Evolutionary conservation across 2,329 filamentous ascomycete genomes (phyloP), one percentile per base, ranked within the genome.

Genomic region (Fusarium bulbicola): DNA sequence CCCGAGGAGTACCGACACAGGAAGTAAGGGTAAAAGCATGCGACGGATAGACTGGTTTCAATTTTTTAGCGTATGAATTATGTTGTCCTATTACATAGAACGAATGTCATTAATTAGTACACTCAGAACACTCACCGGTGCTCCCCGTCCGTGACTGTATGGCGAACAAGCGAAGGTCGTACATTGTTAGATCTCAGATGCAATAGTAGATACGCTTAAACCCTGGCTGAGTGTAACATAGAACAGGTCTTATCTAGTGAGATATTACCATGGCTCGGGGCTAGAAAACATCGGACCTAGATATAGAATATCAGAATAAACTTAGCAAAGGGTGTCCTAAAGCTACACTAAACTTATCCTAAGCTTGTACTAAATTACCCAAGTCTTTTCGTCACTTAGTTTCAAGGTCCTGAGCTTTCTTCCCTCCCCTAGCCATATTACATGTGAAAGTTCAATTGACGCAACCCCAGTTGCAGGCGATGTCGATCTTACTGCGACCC

Each of bases 141-240:
- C 16, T 11, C 14, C 18, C 6, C 5, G 2, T 18, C 11, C 1
- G 12, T 52, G 16, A 34, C 21, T 0, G 12, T 10, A 40, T 28
- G 14, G 8, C 8, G 20, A 40, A 3, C 6, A 7, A 12, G 10
- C 10, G 6, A 2, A 0, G 4, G 6, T 7, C 5, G 11, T 50
- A 6, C 8, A 24, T 18, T n/a, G 2, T 9, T 18, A 18, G 21
- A 24, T 39, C 37, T 20, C 7, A 39, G 20, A 20, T 37, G 10
- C 1, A 34, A 1, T 34, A 34, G 14, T 34, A 34, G 32, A 34
- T 1, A 34, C 7, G 14, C 32, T 15, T 34, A 1, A 34, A 34
- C 14, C 3, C 21, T 24, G 13, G 49, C 2, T 5, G n/a, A 6
- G 8, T 12, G 16, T 20, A 7, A 24, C 0, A 10, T 14, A 26